Evolutionary conservation across 148 eudicot genomes (phyloP), one percentile per base, ranked within the genome.

Genomic region (Selenicereus undatus): DNA sequence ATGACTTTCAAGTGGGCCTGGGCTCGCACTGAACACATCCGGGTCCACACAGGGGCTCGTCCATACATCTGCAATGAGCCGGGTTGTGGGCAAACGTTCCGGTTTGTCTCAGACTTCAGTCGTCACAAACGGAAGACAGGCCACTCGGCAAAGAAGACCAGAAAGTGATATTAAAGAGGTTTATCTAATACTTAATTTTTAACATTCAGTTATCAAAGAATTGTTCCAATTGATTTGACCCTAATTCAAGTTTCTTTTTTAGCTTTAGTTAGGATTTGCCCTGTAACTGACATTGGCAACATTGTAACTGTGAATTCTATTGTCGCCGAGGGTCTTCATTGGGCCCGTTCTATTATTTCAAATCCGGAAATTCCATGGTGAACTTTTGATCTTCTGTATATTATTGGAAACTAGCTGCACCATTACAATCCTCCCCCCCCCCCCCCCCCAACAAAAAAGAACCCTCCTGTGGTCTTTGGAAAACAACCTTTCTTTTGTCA

Each of bases 111-210:
- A 0, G 99, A 96, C 86, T 96, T 96, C 82, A 96, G 99, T 78
- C 98, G 99, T 62, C 99, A 96, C 87, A 96, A 96, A 87, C 85
- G 99, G 80, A 96, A 96, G 93, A 96, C 99, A 1, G 99, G 99
- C 68, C 99, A 96, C 84, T 79, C 90, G 8, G 83, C 86, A 54
- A 92, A 91, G 94, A 92, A 91, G 86, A 82, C 85, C 39, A 89
- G 50, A 60, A 77, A 87, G 78, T 86, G 74, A 86, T 71, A 39
- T 7, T 39, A 45, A 60, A 78, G 35, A 39, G 78, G 69, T 26
- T 32, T 50, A 74, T 78, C 82, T 78, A 83, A 66, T 78, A 78
- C 43, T 29, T 32, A 2, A 36, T 36, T 24, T 22, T 77, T 77
- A 62, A 77, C 81, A 83, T 74, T 65, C 69, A 56, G 64, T 74